These are phyloP conservation scores for Singerocomus inundabilis DNA, from an alignment of 1,284 basidiomycete species.

Conservation along the genomic window DNA sequence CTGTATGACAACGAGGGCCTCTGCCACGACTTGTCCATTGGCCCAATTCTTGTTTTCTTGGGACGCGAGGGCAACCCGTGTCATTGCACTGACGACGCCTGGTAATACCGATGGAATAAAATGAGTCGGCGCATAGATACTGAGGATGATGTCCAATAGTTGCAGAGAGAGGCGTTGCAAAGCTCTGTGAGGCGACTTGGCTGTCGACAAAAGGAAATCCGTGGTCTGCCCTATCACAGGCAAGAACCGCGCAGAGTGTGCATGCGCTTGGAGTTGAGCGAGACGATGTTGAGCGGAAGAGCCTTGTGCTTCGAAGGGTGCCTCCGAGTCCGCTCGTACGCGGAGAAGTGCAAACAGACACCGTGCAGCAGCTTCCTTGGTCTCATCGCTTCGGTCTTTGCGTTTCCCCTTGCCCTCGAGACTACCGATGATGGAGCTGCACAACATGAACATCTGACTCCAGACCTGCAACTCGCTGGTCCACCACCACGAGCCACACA, in stretches of 20 bases:
- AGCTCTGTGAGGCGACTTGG: constrained; percentile 53
- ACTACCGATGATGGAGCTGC: constrained; percentile 64
- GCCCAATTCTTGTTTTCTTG: constrained; percentile 58
- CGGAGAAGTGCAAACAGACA: constrained; percentile 60
- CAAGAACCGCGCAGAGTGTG: constrained; percentile 52
- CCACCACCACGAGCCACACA: constrained; percentile 82
- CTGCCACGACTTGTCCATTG: constrained; percentile 61
- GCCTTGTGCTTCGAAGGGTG: constrained; percentile 25
- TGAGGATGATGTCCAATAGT: constrained; percentile 56
- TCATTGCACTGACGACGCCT: constrained; percentile 75
- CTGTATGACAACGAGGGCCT: constrained; percentile 57
- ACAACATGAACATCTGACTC: constrained; percentile 85
- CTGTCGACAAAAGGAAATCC: constrained; percentile 61
- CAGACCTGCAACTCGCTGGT: constrained; percentile 61
- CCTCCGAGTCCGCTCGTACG: constrained; percentile 43
- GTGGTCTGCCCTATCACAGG: constrained; percentile 84
- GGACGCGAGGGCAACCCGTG: constrained; percentile 61
- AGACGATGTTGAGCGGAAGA: constrained; percentile 38
- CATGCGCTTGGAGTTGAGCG: constrained; percentile 45
- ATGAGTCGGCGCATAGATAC: constrained; percentile 59
- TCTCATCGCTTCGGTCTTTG: constrained; percentile 71
- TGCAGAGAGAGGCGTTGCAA: constrained; percentile 67
- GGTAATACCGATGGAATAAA: constrained; percentile 76
- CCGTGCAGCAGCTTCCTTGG: constrained; percentile 61
- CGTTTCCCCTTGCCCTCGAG: constrained; percentile 59